Base-by-base conservation (phyloP, 2,329 filamentous ascomycete species). In the Pyrenochaeta sp. region DNA sequence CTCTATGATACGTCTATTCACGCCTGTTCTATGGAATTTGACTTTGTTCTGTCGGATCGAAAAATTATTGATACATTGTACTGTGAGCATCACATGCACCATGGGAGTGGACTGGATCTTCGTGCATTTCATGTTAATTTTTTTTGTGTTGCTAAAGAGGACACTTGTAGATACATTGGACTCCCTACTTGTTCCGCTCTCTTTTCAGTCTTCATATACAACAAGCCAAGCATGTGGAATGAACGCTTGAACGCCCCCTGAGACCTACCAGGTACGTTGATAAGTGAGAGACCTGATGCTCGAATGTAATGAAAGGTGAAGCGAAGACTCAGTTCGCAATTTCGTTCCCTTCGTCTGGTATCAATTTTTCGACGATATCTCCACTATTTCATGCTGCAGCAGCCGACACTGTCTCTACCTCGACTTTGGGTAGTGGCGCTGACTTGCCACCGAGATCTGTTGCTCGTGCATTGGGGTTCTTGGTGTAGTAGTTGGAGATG, bases 401-500 rank as follows among this genome's bases (percentile, higher is more conserved):
- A 6, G 53, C 49, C 2, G 65, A 73, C 17, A 85, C 78, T 36
- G 81, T 83, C 75, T 87, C 84, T 17, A 87, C 78, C 66, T 87
- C 84, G 55, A 87, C 81, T 76, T 85, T 85, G 42, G 90, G 87
- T 69, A 93, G 82, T 66, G 87, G 82, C 45, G 87, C 84, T 49
- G 82, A 86, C 21, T 90, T 93, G 64, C 91, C 91, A 49, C 89
- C 87, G 10, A 97, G 84, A 72, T 93, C 87, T 33, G 92, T 96
- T 51, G 82, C 73, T 69, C 86, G 85, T 31, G 87, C 87, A 58
- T 89, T 87, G 54, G 91, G 91, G 80, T 96, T 95, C 84, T 96
- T 95, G 72, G 87, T 90, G 81, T 94, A 91, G 82, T 95, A 96
- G 77, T 96, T 91, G 60, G 87, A 89, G 72, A 96, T 95, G 64